Base-by-base conservation (phyloP, 1,284 basidiomycete species). In the Leccinum griseonigrum region DNA sequence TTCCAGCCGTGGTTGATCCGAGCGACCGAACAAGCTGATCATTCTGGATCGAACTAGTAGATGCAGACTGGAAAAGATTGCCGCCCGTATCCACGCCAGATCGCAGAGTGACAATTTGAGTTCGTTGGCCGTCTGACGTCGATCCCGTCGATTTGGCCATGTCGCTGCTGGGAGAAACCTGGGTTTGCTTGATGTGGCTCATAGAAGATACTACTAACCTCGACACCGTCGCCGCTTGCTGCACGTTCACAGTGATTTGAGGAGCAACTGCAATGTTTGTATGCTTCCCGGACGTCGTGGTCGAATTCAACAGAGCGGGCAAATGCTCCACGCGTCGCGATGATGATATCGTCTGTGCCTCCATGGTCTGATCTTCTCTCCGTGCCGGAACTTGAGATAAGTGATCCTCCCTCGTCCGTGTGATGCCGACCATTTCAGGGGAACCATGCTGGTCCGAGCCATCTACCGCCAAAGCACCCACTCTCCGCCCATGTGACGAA, bases 121-220 rank as follows among this genome's bases (percentile, higher is more conserved):
- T 48, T 52, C 9, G 14, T 52, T 52, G 28, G 28, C 16, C 8
- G 26, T 29, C 50, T 29, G 56, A 18, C 4, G 50, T 40, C 4
- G 38, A 58, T 11, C 2, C 29, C 9, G 26, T 51, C 13, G 28
- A 53, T 18, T 29, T 29, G 13, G 28, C 40, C 4, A 18, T 38
- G 13, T 60, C 31, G 3, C 18, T 3, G 4, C 69, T 67, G 2
- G 32, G 36, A 54, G 28, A 53, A 34, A 11, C 0, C 6, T 69
- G 29, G 16, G 60, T 52, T 9, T 8, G 7, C 1, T 22, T 2
- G 1, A 2, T 4, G 16, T 10, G 16, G 1, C n/a, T 3, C 2
- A 50, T 14, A 26, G 26, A 58, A 34, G 5, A 36, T 2, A 6
- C 56, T 62, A 10, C 56, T 62, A 10, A 68, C 67, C 28, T 43